These are phyloP conservation scores for Xerocomellus amylosporus DNA, from an alignment of 768 basidiomycete genomes.

Conservation along the genomic window DNA sequence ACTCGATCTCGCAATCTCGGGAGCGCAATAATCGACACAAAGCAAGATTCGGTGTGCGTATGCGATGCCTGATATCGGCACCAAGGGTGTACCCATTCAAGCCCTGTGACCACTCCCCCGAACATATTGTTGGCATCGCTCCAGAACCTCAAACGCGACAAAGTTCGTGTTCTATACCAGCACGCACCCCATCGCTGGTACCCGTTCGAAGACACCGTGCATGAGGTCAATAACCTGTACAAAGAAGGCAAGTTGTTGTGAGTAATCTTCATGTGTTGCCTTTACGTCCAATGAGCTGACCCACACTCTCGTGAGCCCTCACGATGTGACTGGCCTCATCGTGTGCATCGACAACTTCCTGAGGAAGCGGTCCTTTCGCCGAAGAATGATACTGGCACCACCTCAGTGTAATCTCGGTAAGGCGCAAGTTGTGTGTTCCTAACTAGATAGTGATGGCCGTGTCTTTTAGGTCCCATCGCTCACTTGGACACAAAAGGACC, in stretches of 20 bases:
- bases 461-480: too few species aligned
- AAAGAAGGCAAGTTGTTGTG: slow-evolving; percentile 59
- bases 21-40: slow-evolving; percentile 46
- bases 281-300: not conserved
- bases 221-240: slow-evolving; percentile 52
- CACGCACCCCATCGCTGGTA: slow-evolving; percentile 60
- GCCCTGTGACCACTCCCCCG: slow-evolving; percentile 43
- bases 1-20: slow-evolving; percentile 42
- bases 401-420: too few species aligned
- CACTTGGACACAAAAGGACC: too few species aligned
- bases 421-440: too few species aligned
- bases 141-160: slow-evolving; percentile 43
- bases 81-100: slow-evolving; percentile 40
- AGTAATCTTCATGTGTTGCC: slow-evolving; percentile 7
- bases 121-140: slow-evolving; percentile 47
- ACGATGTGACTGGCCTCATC: too few species aligned
- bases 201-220: slow-evolving; percentile 54
- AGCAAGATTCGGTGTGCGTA: slow-evolving; percentile 26
- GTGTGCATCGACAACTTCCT: too few species aligned
- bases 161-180: slow-evolving; percentile 51
- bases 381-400: too few species aligned
- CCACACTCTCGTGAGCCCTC: too few species aligned
- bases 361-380: too few species aligned
- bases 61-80: slow-evolving; percentile 1
- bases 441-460: too few species aligned